Evolutionary conservation across 2,329 filamentous ascomycete genomes (phyloP).

Genomic region (Thermomyces lanuginosus): DNA sequence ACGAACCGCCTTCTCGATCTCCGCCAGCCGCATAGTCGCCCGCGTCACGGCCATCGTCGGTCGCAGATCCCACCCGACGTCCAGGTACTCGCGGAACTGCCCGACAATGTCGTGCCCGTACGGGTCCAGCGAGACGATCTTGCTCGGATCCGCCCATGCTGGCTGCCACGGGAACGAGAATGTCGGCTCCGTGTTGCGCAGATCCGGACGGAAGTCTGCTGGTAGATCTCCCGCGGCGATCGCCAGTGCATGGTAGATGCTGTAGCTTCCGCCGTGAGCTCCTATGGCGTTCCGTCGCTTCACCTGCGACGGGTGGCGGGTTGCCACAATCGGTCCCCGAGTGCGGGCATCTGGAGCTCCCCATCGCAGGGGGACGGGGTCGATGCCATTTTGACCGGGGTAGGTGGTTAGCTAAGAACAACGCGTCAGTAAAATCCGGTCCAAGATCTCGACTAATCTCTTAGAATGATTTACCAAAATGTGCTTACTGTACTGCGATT

Average conservation of each 20-base stretch:
- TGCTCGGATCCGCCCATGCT: constrained; percentile 75
- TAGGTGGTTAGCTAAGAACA: constrained; percentile 51
- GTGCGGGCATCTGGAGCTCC: constrained; percentile 57
- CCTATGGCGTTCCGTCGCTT: constrained; percentile 39
- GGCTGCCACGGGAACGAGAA: constrained; percentile 74
- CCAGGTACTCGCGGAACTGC: constrained; percentile 58
- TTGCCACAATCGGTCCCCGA: constrained; percentile 80
- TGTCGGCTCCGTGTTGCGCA: constrained; percentile 82
- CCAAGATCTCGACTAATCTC: neutral
- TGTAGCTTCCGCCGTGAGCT: constrained; percentile 78
- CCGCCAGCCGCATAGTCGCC: constrained; percentile 91
- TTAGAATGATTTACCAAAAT: too few species aligned
- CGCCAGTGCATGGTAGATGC: constrained; percentile 85
- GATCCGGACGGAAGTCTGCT: constrained; percentile 60
- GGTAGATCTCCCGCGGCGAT: constrained; percentile 82
- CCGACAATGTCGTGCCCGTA: constrained; percentile 77
- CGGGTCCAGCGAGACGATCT: constrained; percentile 96
- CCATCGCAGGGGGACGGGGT: constrained; percentile 80
- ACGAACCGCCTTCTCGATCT: constrained; percentile 76
- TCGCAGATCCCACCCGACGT: constrained; percentile 56
- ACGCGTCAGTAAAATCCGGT: constrained; percentile 7
- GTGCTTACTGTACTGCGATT: constrained; percentile 7
- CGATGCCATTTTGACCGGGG: constrained; percentile 83
- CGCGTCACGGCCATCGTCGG: constrained; percentile 85
- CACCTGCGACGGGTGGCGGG: constrained; percentile 14